phyloP scores from a whole-genome alignment of 2,329 filamentous ascomycete genomes.

The Phyllosticta capitalensis region DNA sequence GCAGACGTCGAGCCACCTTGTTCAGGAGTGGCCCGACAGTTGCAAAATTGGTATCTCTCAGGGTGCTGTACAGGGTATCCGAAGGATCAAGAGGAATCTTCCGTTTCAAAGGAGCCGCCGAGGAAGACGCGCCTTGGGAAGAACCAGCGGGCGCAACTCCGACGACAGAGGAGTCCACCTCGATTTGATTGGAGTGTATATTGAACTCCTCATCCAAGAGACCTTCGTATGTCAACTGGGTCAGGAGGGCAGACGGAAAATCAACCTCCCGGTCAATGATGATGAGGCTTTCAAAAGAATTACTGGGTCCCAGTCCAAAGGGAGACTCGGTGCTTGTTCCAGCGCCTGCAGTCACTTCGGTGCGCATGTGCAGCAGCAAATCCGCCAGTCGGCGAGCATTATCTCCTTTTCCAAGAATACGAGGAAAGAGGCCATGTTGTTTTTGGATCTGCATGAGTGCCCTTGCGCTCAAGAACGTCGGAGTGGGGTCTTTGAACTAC shows the following conservation, averaged over 20 bases:
- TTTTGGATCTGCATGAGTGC: conserved; percentile 92
- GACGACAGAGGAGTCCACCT: conserved; percentile 83
- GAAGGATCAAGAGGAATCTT: conserved; percentile 83
- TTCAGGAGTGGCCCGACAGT: conserved; percentile 85
- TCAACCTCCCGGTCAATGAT: conserved; percentile 94
- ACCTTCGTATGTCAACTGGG: conserved; percentile 93
- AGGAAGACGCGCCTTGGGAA: conserved; percentile 35
- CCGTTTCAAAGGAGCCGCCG: conserved; percentile 55
- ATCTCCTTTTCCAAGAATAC: conserved; percentile 91
- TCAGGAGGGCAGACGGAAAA: conserved; percentile 82
- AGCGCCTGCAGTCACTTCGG: conserved; percentile 75
- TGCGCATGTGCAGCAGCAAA: conserved; percentile 79
- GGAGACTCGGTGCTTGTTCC: conserved; percentile 38
- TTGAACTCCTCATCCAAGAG: conserved; percentile 88
- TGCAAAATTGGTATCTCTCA: conserved; percentile 90
- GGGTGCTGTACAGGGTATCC: conserved; percentile 77
- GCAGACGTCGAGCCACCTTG: conserved; percentile 77
- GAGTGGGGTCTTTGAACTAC: conserved; percentile 75
- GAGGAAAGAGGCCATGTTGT: conserved; percentile 84
- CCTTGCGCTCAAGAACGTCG: conserved; percentile 79
- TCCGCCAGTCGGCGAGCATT: conserved; percentile 85
- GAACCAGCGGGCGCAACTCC: conserved; percentile 56
- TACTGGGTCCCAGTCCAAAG: conserved; percentile 71
- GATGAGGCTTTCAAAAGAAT: conserved; percentile 79
- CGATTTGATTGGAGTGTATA: conserved; percentile 85